Base-by-base conservation (phyloP, 352 stramenopile genomes). In the Pythium diclinum region DNA sequence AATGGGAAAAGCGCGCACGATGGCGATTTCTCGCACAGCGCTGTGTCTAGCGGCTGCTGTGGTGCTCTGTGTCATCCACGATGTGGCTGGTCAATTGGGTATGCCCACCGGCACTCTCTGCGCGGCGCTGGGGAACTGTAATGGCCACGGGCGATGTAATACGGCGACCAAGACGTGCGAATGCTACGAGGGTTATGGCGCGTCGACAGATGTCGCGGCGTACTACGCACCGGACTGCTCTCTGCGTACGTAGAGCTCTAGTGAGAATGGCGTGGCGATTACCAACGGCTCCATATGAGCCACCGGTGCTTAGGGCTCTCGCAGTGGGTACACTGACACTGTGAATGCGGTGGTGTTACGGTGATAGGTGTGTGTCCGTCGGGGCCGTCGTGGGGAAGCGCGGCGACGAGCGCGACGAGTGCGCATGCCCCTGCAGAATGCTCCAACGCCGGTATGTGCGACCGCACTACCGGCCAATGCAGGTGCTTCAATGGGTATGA, bases 101-200 rank as follows among this genome's bases (percentile, higher is more conserved):
- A 71, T 89, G 25, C 66, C 70, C 10, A 87, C 78, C 1, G 80
- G 77, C 11, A 91, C 85, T 49, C 66, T 92, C n/a, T 97, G 89
- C 71, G 71, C 81, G 9, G 71, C 78, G 46, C 70, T 95, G 48
- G 85, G 71, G 64, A 88, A 92, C 64, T 98, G 92, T 77, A 97
- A 94, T 55, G 89, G 85, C 32, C 87, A 97, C 49, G 92, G 92
- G 23, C 78, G 76, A 36, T 98, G 92, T 73, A 77, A 93, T 63
- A 82, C 87, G 21, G 66, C 75, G 53, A 93, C 74, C 61, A 93
- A 95, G 60, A 92, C 73, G 11, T 98, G 93, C 73, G 69, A 74
- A 19, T 98, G 93, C 78, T 92, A 81, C 55, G 84, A 97, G 56
- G 92, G 91, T 19, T 98, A 78, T 52, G 93, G 93, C 30, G 81